A percentile compares a stretch with the other conserved stretches of the same genome.
Evolutionary conservation across 495 filamentous ascomycete species (phyloP).

Genomic region (Daldinia loculata): DNA sequence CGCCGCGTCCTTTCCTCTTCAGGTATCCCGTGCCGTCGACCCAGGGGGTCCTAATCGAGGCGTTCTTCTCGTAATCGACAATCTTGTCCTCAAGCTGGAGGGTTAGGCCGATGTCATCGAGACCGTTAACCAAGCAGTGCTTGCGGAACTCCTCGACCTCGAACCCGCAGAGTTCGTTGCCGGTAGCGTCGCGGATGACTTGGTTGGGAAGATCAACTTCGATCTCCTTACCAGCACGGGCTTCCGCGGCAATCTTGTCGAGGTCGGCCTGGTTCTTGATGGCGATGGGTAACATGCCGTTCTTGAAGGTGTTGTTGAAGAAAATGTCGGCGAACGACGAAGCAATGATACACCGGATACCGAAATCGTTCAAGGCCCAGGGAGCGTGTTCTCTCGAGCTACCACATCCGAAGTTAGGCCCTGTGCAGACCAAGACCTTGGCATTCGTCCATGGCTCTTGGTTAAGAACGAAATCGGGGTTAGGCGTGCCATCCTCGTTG

Average conservation of each 20-base stretch:
- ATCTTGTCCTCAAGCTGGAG: slow-evolving; percentile 94
- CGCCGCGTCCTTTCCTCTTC: slow-evolving; percentile 69
- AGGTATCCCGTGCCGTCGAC: slow-evolving; percentile 89
- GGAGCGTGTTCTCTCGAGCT: slow-evolving; percentile 94
- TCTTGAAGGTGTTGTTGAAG: slow-evolving; percentile 99
- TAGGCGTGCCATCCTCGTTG: slow-evolving; percentile 74
- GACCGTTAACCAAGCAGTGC: slow-evolving; percentile 92
- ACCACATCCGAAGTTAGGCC: slow-evolving; percentile 95
- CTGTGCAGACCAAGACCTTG: slow-evolving; percentile 94
- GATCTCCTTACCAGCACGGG: slow-evolving; percentile 82
- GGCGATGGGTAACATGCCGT: slow-evolving; percentile 93
- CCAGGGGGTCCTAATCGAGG: slow-evolving; percentile 86
- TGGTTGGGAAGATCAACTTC: slow-evolving; percentile 92
- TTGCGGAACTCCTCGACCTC: slow-evolving; percentile 92
- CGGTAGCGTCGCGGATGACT: slow-evolving; percentile 76
- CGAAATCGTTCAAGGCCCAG: slow-evolving; percentile 96
- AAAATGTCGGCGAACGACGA: slow-evolving; percentile 97
- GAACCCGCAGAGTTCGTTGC: slow-evolving; percentile 76
- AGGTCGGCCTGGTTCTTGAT: slow-evolving; percentile 74
- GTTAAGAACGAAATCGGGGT: slow-evolving; percentile 88
- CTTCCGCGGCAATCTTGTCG: slow-evolving; percentile 78
- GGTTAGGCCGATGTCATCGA: slow-evolving; percentile 96
- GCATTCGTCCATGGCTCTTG: slow-evolving; percentile 82
- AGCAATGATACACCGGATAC: slow-evolving; percentile 92
- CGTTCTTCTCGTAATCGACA: slow-evolving; percentile 77